phyloP scores from a whole-genome alignment of 345 rosid genomes.

The Leavenworthia alabamica region DNA sequence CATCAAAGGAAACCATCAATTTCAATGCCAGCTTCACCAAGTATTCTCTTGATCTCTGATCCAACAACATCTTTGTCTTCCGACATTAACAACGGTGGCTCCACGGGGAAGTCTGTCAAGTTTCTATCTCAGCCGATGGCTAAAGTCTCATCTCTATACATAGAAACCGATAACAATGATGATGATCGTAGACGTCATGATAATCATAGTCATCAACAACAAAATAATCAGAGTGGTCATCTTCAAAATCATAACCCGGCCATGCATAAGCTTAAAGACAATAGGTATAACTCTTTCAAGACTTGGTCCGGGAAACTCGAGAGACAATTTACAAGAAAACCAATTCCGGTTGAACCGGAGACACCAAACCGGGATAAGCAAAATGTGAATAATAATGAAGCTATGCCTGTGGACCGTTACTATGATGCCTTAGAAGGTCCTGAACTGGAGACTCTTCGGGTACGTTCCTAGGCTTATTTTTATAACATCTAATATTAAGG shows the following conservation, averaged over 20 bases:
- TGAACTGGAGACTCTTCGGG: conserved; percentile 67
- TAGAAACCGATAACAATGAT: conserved; percentile 1
- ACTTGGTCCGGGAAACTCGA: conserved; percentile 84
- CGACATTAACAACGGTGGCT: not conserved
- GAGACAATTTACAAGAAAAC: conserved; percentile 59
- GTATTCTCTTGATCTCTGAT: conserved; percentile 23
- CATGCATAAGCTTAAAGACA: conserved; percentile 39
- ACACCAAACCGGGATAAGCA: conserved; percentile 8
- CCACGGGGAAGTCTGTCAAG: conserved; percentile 22
- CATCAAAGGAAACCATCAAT: conserved; percentile 46
- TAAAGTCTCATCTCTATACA: conserved; percentile 25
- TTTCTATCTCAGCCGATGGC: conserved; percentile 69
- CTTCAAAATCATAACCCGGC: conserved; percentile 28
- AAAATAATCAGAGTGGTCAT: not conserved
- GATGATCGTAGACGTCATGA: not conserved
- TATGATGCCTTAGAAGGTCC: conserved; percentile 85
- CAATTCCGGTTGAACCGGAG: conserved; percentile 32
- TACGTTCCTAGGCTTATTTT: conserved; percentile 12
- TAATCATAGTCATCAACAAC: not conserved
- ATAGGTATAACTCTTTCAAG: conserved; percentile 67
- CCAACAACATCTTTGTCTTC: conserved; percentile 27
- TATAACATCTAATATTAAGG: too few relatives aligned
- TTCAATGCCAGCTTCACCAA: conserved; percentile 61
- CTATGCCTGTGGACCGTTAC: conserved; percentile 64
- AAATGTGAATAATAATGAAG: conserved; percentile 20